Evolutionary conservation across 1,284 basidiomycete species (phyloP).

Genomic region (Fomitopsis betulina): DNA sequence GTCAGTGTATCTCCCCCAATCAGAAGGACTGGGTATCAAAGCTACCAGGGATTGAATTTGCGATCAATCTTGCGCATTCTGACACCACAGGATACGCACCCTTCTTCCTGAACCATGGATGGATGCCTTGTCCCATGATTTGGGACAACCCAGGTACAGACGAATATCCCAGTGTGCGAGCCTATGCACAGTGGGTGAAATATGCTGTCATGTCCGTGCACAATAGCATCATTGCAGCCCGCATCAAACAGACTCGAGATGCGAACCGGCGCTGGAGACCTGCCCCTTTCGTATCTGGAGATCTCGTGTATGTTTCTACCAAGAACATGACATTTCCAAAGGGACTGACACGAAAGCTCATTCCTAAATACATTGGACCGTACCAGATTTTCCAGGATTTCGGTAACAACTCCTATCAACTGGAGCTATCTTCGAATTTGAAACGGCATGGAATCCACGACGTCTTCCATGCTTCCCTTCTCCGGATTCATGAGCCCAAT

Average conservation of each 20-base stretch:
- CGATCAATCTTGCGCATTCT: constrained; percentile 21
- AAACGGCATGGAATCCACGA: constrained; percentile 20
- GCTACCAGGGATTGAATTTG: constrained; percentile 34
- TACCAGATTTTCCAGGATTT: neutral
- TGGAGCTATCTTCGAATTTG: constrained; percentile 25
- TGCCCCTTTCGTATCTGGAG: constrained; percentile 11
- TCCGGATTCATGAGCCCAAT: too few species aligned
- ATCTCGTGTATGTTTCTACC: constrained; percentile 16
- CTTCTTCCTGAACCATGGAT: constrained; percentile 22
- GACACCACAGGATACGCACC: constrained; percentile 29
- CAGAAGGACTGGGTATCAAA: constrained; percentile 34
- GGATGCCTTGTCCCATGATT: constrained; percentile 8
- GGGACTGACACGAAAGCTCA: constrained; percentile 16
- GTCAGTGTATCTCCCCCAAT: constrained; percentile 24
- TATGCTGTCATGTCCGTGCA: constrained; percentile 11
- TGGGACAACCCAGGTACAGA: neutral
- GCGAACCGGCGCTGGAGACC: constrained; percentile 13
- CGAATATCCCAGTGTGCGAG: constrained; percentile 10
- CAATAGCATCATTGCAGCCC: constrained; percentile 19
- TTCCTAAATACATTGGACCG: constrained; percentile 24
- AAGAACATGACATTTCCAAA: constrained; percentile 22
- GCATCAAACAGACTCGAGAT: constrained; percentile 11
- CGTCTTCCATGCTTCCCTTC: constrained; percentile 31
- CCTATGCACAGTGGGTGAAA: constrained; percentile 11
- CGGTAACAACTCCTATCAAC: constrained; percentile 10